Base-by-base conservation (phyloP, 2,329 filamentous ascomycete genomes). In the Phialocephala subalpina region DNA sequence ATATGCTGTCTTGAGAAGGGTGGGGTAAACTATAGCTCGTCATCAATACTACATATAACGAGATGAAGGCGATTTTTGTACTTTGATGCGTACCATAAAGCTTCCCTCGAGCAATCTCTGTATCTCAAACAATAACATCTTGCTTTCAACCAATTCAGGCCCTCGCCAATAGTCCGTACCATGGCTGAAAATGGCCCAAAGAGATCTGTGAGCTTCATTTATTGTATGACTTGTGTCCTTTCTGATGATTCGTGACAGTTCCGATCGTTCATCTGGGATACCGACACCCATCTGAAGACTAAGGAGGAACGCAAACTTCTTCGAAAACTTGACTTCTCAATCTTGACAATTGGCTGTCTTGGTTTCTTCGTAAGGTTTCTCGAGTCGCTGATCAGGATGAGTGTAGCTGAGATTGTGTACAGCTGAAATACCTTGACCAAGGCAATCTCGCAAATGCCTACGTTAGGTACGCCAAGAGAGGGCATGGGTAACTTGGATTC, bases 301-400 rank as follows among this genome's bases (percentile, higher is more conserved):
- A 72, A 71, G 12, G 78, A 80, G 56, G 80, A 82, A 65, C 75
- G 79, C 2, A 73, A 69, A 12, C 81, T 82, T 35, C 71, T 83
- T 12, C 78, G 81, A 70, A 82, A 82, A 70, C 71, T 83, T 1
- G 81, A 83, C 49, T 77, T 77, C 11, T 75, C 79, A 1, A 74
- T 83, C 52, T 69, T 80, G 47, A 79, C 78, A 0, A 77, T 82
- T 78, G 82, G 59, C 67, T 80, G 61, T 78, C 78, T 3, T 77
- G 81, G 79, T 2, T 82, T 81, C 52, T 69, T 69, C 27, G 52
- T 60, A 67, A 35, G 62, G 58, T 55, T 33, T 35, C 5, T 45
- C 29, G 22, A 29, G 69, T n/a, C 52, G 57, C 60, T 22, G 42
- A 55, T 12, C 45, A 29, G n/a, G 57, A 56, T 53, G 52, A 6